phyloP scores from a whole-genome alignment of 2,329 filamentous ascomycete genomes.

The Rasamsonia emersonii region DNA sequence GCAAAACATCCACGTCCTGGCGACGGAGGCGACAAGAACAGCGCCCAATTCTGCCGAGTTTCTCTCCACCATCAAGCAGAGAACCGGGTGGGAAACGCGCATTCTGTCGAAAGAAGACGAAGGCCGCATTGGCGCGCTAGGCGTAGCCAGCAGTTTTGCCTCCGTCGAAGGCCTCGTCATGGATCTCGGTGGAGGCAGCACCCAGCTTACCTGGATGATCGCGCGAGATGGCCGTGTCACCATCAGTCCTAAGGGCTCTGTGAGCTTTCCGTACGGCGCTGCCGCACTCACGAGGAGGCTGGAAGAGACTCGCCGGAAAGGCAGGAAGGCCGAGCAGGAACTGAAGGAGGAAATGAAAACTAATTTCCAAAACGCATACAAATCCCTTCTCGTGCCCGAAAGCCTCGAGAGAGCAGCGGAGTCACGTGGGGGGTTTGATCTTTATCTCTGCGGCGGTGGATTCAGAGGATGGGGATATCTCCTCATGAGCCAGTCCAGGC shows the following conservation, averaged over 20 bases:
- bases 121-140: conserved; percentile 72
- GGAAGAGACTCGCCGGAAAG: conserved; percentile 34
- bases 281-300: conserved; percentile 55
- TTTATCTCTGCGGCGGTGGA: conserved; percentile 84
- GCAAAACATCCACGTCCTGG: conserved; percentile 63
- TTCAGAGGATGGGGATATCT: conserved; percentile 88
- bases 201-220: conserved; percentile 60
- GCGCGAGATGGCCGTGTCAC: conserved; percentile 41
- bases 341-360: conserved; percentile 48
- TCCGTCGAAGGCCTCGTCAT: conserved; percentile 71
- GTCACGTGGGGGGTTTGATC: conserved; percentile 47
- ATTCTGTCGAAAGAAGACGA: conserved; percentile 73
- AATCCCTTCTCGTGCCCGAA: conserved; percentile 47
- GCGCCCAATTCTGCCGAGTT: conserved; percentile 66
- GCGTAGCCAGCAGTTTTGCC: conserved; percentile 66
- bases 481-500: conserved; percentile 66
- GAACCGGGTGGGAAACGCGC: conserved; percentile 60
- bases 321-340: conserved; percentile 37
- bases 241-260: conserved; percentile 47
- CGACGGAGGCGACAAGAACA: conserved; percentile 80
- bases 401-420: conserved; percentile 39
- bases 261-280: conserved; percentile 62
- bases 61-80: conserved; percentile 52
- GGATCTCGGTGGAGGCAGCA: conserved; percentile 72
- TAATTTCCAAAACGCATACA: conserved; percentile 54